Evolutionary conservation across 371 early-diverging fungal genomes (phyloP).

Genomic region (Apophysomyces sp.): DNA sequence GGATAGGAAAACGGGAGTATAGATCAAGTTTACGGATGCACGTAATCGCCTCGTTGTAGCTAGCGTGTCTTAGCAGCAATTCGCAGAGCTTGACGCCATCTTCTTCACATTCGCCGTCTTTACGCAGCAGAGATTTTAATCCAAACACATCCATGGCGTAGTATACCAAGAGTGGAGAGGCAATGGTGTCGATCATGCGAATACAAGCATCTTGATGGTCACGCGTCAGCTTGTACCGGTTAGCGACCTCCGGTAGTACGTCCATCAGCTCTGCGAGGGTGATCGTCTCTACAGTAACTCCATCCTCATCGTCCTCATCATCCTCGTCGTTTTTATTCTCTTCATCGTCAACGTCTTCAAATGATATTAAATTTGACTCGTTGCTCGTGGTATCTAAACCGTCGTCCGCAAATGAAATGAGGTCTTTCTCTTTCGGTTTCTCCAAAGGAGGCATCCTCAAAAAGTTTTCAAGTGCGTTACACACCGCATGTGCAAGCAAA

Average conservation of each 20-base stretch:
- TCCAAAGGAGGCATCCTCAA: conserved; percentile 19
- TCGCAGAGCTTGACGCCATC: conserved; percentile 29
- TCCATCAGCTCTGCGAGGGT: conserved; percentile 11
- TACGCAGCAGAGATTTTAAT: conserved; percentile 11
- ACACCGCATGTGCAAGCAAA: conserved; percentile 19
- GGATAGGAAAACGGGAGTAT: conserved; percentile 24
- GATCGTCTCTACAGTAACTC: conserved; percentile 11
- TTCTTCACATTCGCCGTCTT: conserved; percentile 26
- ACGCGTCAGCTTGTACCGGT: conserved; percentile 10
- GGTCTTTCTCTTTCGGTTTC: conserved; percentile 16
- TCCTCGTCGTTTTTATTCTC: conserved; percentile 17
- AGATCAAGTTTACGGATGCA: conserved; percentile 32
- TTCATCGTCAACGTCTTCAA: conserved; percentile 20
- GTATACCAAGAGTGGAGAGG: conserved; percentile 29
- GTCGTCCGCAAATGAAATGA: conserved; percentile 29
- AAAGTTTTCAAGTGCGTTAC: conserved; percentile 21
- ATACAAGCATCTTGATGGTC: conserved; percentile 25
- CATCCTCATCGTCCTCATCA: conserved; percentile 21
- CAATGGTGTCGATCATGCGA: conserved; percentile 17
- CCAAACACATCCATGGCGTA: conserved; percentile 37
- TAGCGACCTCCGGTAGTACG: conserved; percentile 17
- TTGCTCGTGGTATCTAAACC: background rate
- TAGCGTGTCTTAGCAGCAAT: conserved; percentile 18
- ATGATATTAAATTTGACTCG: conserved; percentile 30
- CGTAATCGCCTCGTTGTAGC: conserved; percentile 31